Evolutionary conservation across 1,139 yeast species (phyloP).

Genomic region (Cylindricascospora bacillispora): DNA sequence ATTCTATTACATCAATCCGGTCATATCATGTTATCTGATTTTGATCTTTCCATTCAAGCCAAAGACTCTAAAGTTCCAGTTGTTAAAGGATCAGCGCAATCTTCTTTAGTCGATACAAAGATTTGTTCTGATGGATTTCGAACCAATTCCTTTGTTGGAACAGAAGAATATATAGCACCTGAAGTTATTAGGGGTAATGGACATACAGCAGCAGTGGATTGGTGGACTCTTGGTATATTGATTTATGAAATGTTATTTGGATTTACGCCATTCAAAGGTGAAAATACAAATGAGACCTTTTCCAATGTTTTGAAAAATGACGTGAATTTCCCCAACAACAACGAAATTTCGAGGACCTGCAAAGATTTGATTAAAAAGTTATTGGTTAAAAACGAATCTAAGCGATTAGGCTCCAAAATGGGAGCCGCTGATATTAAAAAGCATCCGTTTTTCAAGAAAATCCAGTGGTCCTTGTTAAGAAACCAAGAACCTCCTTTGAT

Average conservation of each 20-base stretch:
- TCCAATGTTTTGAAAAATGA: constrained; percentile 77
- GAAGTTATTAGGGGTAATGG: constrained; percentile 96
- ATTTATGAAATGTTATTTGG: constrained; percentile 91
- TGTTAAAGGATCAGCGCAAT: constrained; percentile 16
- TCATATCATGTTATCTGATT: constrained; percentile 94
- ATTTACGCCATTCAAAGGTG: constrained; percentile 90
- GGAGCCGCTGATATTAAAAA: constrained; percentile 92
- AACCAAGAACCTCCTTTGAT: constrained; percentile 92
- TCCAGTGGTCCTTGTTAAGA: constrained; percentile 90
- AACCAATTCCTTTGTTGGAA: constrained; percentile 94
- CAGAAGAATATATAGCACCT: constrained; percentile 97
- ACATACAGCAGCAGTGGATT: constrained; percentile 96
- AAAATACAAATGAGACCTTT: constrained; percentile 77
- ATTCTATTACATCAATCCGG: constrained; percentile 89
- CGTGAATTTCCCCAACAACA: constrained; percentile 47
- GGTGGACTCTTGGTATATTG: constrained; percentile 97
- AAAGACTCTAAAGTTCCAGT: constrained; percentile 50
- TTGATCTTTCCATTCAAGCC: constrained; percentile 86
- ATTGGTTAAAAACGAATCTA: constrained; percentile 75
- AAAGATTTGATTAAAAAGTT: constrained; percentile 68
- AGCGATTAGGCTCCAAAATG: constrained; percentile 76
- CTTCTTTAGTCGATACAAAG: constrained; percentile 58
- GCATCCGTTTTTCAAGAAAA: constrained; percentile 79
- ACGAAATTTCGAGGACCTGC: constrained; percentile 58
- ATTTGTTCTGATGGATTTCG: constrained; percentile 93